Conservation (phyloP, 2,329 filamentous ascomycete species). For the Alternaria metachromatica region DNA sequence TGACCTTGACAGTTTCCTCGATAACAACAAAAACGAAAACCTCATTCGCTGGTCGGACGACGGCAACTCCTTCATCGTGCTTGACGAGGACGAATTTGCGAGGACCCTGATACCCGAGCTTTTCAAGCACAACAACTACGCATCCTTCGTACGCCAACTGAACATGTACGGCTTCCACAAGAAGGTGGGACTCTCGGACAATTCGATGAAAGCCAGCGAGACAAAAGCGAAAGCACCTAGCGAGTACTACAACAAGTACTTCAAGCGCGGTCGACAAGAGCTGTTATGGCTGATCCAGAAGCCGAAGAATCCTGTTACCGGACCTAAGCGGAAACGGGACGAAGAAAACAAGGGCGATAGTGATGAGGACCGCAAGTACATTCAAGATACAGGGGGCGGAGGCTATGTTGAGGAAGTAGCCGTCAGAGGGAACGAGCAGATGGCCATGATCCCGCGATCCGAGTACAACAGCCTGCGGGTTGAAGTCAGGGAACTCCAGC, state of each 20-base stretch:
- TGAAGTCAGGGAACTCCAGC: conserved; percentile 81
- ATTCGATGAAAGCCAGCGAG: conserved; percentile 96
- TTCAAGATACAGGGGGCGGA: conserved; percentile 53
- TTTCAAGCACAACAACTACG: conserved; percentile 82
- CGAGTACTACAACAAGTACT: conserved; percentile 97
- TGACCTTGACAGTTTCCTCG: conserved; percentile 75
- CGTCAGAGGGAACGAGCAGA: conserved; percentile 48
- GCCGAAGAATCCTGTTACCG: conserved; percentile 72
- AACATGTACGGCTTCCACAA: conserved; percentile 65
- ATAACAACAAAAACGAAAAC: conserved; percentile 90
- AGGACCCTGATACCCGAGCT: conserved; percentile 75
- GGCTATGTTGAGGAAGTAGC: conserved; percentile 52
- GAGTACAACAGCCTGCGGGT: conserved; percentile 79
- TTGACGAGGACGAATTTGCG: conserved; percentile 91
- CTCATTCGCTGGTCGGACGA: conserved; percentile 97
- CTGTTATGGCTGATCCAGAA: conserved; percentile 96
- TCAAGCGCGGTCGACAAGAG: conserved; percentile 90
- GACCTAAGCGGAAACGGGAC: conserved; percentile 57
- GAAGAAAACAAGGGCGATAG: conserved; percentile 73
- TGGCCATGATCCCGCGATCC: conserved; percentile 67
- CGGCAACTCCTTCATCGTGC: conserved; percentile 93
- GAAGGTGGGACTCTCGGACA: conserved; percentile 79
- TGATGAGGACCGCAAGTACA: conserved; percentile 64
- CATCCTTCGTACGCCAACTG: conserved; percentile 76
- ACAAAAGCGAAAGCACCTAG: conserved; percentile 97